A percentile compares a stretch with the other conserved stretches of the same genome.
phyloP scores from a whole-genome alignment of 257 asterid species.

The Leonotis leonurus region DNA sequence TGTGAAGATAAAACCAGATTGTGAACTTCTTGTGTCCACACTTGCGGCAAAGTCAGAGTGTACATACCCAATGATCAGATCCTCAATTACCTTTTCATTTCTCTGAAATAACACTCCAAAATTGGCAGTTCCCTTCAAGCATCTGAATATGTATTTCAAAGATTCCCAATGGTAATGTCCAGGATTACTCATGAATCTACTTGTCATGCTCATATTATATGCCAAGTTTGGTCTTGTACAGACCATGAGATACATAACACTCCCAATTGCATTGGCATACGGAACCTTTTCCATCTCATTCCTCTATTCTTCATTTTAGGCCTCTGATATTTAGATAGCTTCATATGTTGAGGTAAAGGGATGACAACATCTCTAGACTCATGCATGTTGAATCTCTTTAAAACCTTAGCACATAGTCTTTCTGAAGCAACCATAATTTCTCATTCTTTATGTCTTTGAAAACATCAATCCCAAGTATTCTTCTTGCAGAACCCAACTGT shows the following conservation, averaged over 20 bases:
- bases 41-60: background rate
- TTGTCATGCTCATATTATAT: background rate
- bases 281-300: background rate
- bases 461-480: background rate
- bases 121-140: background rate
- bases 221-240: background rate
- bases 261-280: background rate
- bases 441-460: background rate
- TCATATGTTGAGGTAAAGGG: background rate
- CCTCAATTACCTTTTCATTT: background rate
- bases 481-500: too few relatives aligned
- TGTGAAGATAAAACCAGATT: background rate
- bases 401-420: background rate
- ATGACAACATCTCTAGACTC: background rate
- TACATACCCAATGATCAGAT: background rate
- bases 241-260: background rate
- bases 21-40: background rate
- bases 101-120: background rate
- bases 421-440: background rate
- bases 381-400: background rate
- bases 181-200: background rate
- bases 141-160: background rate
- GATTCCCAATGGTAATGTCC: background rate
- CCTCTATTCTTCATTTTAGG: background rate
- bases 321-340: background rate